Conservation (phyloP, 345 rosid genomes). For the Dipteronia sinensis region DNA sequence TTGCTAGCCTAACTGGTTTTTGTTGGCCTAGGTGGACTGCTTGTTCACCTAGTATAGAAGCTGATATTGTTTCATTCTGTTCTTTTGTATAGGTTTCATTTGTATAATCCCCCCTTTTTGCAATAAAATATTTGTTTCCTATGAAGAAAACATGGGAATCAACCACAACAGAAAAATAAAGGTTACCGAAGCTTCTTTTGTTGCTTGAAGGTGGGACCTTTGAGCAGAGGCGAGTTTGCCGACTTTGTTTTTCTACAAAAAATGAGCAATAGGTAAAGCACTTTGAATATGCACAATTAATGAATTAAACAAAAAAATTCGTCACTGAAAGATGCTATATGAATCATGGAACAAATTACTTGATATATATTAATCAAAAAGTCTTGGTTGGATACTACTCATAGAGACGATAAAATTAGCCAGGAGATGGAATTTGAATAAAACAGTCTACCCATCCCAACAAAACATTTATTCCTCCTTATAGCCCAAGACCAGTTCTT, state of each 20-base stretch:
- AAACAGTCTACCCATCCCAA: not conserved
- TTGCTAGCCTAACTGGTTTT: not conserved
- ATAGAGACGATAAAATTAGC: not conserved
- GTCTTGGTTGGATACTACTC: not conserved
- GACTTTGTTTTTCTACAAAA: slow-evolving; percentile 71
- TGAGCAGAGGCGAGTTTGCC: slow-evolving; percentile 69
- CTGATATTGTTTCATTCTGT: not conserved
- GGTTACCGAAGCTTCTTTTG: slow-evolving; percentile 71
- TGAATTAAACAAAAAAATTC: slow-evolving; percentile 10
- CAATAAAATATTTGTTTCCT: not conserved
- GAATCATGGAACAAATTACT: not conserved
- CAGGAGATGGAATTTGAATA: not conserved
- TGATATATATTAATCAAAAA: not conserved
- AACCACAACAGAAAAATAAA: slow-evolving; percentile 1
- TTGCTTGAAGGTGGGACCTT: slow-evolving; percentile 79
- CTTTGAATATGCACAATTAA: slow-evolving; percentile 13
- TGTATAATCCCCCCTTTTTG: not conserved
- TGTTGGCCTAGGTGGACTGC: not conserved
- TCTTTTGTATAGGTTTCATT: not conserved
- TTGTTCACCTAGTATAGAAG: not conserved
- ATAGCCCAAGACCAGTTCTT: not conserved
- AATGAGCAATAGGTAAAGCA: slow-evolving; percentile 24
- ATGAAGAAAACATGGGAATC: not conserved
- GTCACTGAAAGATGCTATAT: slow-evolving; percentile 11
- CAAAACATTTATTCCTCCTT: slow-evolving; percentile 6